Base-by-base conservation (phyloP, 192 early-diverging fungal genomes). In the Backusella westeae region DNA sequence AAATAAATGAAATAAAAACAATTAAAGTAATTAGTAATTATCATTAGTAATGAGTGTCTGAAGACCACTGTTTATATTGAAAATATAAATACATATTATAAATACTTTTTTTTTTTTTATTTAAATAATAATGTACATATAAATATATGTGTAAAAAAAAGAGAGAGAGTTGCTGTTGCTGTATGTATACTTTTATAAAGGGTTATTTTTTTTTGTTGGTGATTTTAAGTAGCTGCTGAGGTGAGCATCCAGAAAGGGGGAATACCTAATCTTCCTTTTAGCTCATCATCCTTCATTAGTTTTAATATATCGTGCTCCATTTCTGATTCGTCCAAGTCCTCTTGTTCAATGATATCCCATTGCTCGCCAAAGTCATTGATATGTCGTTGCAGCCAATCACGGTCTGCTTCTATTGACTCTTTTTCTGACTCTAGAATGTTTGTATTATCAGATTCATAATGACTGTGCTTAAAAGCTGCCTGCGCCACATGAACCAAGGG, bases 221-320 rank as follows among this genome's bases (percentile, higher is more conserved):
- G 38, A 56, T 56, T 29, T 63, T 63, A 63, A 63, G 56, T 29
- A 14, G 44, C 14, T 17, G 70, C 35, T 19, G 70, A 71, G 8
- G 36, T 71, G 15, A 88, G 44, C 87, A 88, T 88, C 87, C 87
- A 88, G 70, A 86, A 88, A 15, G 85, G 85, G 38, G 87, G 83
- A 12, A 88, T 83, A 2, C 87, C 87, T 6, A 77, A 73, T 32
- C 75, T 76, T 19, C 77, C 75, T 56, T 71, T 71, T 8, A 49
- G 17, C 26, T 49, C 68, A 38, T 76, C 75, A 6, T 69, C 67
- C 21, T 69, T 26, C 35, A 70, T 41, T 39, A 70, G 26, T 23
- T 53, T 49, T 32, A 36, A 17, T 34, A 74, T 74, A 65, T 65
- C 72, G 34, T 56, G 59, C 6, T 65, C 34, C n/a, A 65, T 23